Evolutionary conservation across 768 basidiomycete genomes (phyloP).

Genomic region (Mycena kentingensis): DNA sequence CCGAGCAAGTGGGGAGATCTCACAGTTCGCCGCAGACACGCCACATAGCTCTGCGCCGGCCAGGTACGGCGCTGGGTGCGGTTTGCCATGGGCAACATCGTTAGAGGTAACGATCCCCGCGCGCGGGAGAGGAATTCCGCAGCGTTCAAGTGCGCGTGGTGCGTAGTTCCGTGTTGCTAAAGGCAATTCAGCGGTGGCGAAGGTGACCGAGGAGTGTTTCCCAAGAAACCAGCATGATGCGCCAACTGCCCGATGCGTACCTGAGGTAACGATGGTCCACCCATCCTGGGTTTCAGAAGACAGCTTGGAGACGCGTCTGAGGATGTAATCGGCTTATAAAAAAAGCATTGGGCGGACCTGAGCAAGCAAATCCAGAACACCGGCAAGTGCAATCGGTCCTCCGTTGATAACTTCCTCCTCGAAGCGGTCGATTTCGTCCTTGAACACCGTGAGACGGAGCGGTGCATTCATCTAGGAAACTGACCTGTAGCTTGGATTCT

Average conservation of each 20-base stretch:
- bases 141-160: conserved; percentile 61
- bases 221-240: neutral
- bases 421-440: conserved; percentile 72
- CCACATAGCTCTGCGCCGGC: conserved; percentile 66
- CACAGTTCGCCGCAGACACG: conserved; percentile 61
- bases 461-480: conserved; percentile 20
- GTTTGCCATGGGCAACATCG: conserved; percentile 75
- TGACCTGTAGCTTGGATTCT: conserved; percentile 56
- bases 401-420: conserved; percentile 72
- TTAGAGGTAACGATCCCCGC: conserved; percentile 72
- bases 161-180: conserved; percentile 77
- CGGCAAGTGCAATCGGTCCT: conserved; percentile 66
- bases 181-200: neutral
- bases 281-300: conserved; percentile 33
- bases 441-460: neutral
- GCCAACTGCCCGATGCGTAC: conserved; percentile 36
- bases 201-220: neutral
- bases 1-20: conserved; percentile 19
- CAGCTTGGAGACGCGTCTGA: conserved; percentile 27
- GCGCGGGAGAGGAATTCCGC: conserved; percentile 59
- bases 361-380: conserved; percentile 56
- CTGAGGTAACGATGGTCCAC: conserved; percentile 88
- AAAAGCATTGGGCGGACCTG: conserved; percentile 47
- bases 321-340: neutral
- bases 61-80: conserved; percentile 86